Evolutionary conservation across 208 protist genomes (phyloP).

Genomic region (Leishmania turanica): DNA sequence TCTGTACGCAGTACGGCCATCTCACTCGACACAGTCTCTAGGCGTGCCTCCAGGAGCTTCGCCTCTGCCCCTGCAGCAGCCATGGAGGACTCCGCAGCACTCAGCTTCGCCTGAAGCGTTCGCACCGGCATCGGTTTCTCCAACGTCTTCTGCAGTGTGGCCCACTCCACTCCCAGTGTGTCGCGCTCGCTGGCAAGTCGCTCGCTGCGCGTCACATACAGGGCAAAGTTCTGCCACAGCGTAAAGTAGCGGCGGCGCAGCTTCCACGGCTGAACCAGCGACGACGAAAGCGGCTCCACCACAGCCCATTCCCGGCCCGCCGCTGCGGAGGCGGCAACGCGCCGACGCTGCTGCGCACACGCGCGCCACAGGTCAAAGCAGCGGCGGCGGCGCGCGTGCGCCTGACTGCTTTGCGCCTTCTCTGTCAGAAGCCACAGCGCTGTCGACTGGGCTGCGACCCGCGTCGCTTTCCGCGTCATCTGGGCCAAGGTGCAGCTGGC

Average conservation of each 20-base stretch:
- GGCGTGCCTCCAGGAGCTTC: slow-evolving; percentile 15
- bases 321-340: background rate
- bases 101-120: slow-evolving; percentile 35
- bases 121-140: slow-evolving; percentile 34
- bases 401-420: slow-evolving; percentile 8
- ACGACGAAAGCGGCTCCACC: slow-evolving; percentile 44
- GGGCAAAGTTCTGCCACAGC: slow-evolving; percentile 55
- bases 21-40: slow-evolving; percentile 20
- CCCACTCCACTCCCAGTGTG: slow-evolving; percentile 66
- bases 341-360: slow-evolving; percentile 8
- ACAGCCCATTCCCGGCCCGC: slow-evolving; percentile 25
- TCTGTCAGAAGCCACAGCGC: slow-evolving; percentile 38
- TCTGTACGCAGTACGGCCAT: slow-evolving; percentile 27
- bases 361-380: slow-evolving; percentile 45
- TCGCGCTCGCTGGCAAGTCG: slow-evolving; percentile 50
- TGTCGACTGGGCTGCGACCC: slow-evolving; percentile 15
- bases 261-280: slow-evolving; percentile 31
- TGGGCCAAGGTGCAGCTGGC: slow-evolving; percentile 1
- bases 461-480: slow-evolving; percentile 7
- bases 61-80: slow-evolving; percentile 10
- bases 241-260: slow-evolving; percentile 49
- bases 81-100: slow-evolving; percentile 33
- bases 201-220: slow-evolving; percentile 33
- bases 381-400: slow-evolving; percentile 9
- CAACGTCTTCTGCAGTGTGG: slow-evolving; percentile 41